Evolutionary conservation across 2,329 filamentous ascomycete genomes (phyloP), one percentile per base, ranked within the genome.

Genomic region (Ophiostoma populinum): DNA sequence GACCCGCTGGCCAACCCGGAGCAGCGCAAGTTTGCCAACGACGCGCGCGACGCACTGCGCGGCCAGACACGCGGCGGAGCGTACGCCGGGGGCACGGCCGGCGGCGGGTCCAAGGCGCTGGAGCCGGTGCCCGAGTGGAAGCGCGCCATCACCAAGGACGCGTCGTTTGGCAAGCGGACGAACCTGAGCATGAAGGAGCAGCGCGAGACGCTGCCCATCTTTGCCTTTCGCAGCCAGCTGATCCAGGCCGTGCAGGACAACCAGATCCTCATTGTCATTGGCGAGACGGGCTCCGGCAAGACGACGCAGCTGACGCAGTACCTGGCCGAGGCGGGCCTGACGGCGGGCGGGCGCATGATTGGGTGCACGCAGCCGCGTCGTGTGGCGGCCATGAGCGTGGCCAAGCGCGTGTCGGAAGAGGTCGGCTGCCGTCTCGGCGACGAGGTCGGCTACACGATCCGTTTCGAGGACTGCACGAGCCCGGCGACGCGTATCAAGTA

Each of bases 231-330:
- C 36, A 77, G 72, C 34, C 85, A 79, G 48, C 86, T 98, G 20
- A 95, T 98, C 86, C 90, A 98, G 55, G 85, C 86, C 1, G 83
- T 98, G 32, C 79, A 94, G 55, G 87, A 87, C 51, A 80, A 94
- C 51, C 70, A 87, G 35, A 75, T 83, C 4, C 80, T 94, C 1
- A 79, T 98, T 9, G 73, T 98, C 7, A 94, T 87, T 58, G 90
- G 90, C 55, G 79, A 85, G 11, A 98, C 92, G 22, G 90, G 90
- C 55, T 94, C 85, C 42, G 90, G 90, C 52, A 98, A 98, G 56
- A 98, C 92, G 0, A 98, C 90, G 0, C 90, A 98, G 54, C 71
- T 98, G 7, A 92, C 92, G 1, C 90, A 98, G 49, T 98, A 98
- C 49, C 63, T 98, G 20, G 93, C 80, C 46, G 90, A 98, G 59